A percentile compares a stretch with the other conserved stretches of the same genome.
These are phyloP conservation scores for Pulveroboletus ravenelii DNA, from an alignment of 768 basidiomycete species.

Conservation along the genomic window DNA sequence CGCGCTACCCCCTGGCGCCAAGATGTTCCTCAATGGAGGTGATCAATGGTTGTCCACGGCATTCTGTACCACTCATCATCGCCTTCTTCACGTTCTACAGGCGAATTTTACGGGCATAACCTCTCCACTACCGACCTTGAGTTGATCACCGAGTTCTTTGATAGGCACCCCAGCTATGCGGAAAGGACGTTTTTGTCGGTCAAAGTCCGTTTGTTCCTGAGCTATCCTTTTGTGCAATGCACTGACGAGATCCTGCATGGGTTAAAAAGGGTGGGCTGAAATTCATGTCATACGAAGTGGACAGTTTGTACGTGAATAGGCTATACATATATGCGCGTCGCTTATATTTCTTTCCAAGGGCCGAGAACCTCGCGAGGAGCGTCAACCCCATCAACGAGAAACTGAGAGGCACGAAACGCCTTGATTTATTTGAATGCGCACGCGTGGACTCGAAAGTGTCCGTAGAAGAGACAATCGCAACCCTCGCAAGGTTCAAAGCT, in stretches of 20 bases:
- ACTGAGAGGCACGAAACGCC: constrained; percentile 47
- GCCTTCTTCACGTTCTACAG: constrained; percentile 23
- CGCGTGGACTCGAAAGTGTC: constrained; percentile 40
- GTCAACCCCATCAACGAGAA: constrained; percentile 38
- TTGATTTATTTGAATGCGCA: constrained; percentile 57
- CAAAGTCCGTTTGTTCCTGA: constrained; percentile 25
- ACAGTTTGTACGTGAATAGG: constrained; percentile 17
- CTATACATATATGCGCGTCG: constrained; percentile 20
- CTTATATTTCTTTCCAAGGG: constrained; percentile 4
- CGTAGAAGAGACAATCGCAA: constrained; percentile 43
- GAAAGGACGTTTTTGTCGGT: constrained; percentile 31
- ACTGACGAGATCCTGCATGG: not conserved
- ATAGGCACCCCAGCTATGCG: constrained; percentile 31
- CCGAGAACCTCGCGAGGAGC: constrained; percentile 45
- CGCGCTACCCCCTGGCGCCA: constrained; percentile 38
- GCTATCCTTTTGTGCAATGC: too few species aligned
- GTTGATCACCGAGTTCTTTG: constrained; percentile 37
- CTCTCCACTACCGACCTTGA: constrained; percentile 41
- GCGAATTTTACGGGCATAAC: constrained; percentile 54
- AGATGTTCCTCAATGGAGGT: constrained; percentile 50
- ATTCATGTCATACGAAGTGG: constrained; percentile 3
- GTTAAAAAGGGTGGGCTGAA: constrained; percentile 4
- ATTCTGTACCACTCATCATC: too few species aligned
- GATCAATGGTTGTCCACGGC: not conserved
- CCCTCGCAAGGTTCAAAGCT: constrained; percentile 35